Evolutionary conservation across 2,329 filamentous ascomycete genomes (phyloP).

Genomic region (Knufia petricola): DNA sequence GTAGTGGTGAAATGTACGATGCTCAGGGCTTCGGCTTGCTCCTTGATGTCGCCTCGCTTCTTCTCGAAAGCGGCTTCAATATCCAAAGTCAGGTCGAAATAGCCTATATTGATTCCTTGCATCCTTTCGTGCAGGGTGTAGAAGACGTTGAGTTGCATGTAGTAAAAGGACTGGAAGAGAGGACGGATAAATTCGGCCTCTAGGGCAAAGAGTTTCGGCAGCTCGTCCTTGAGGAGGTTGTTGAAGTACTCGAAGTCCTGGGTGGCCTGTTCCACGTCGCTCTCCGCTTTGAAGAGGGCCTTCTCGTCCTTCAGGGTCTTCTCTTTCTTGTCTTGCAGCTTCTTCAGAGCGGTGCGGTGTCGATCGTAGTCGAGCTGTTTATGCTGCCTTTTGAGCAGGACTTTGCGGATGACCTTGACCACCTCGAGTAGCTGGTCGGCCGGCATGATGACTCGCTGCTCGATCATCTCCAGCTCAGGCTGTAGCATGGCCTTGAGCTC

Average conservation of each 20-base stretch:
- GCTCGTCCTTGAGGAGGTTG: constrained; percentile 87
- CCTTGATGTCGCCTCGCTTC: constrained; percentile 82
- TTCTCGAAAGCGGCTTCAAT: constrained; percentile 83
- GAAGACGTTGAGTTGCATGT: constrained; percentile 99
- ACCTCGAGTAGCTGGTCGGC: constrained; percentile 90
- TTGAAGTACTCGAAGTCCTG: constrained; percentile 98
- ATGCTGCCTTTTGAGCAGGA: constrained; percentile 80
- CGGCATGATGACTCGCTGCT: constrained; percentile 78
- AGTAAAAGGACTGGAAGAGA: constrained; percentile 98
- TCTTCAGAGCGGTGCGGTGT: constrained; percentile 73
- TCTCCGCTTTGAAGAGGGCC: constrained; percentile 89
- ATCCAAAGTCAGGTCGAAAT: constrained; percentile 86
- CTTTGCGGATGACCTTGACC: constrained; percentile 90
- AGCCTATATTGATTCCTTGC: constrained; percentile 94
- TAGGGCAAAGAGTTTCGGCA: constrained; percentile 80
- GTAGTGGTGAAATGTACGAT: constrained; percentile 91
- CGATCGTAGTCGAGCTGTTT: constrained; percentile 96
- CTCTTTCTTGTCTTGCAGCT: constrained; percentile 95
- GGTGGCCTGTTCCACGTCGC: constrained; percentile 79
- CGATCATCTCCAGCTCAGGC: constrained; percentile 96
- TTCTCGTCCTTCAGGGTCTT: constrained; percentile 95
- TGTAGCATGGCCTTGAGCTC: constrained; percentile 80
- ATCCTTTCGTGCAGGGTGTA: constrained; percentile 97
- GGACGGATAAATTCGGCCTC: constrained; percentile 94
- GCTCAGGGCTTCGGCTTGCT: constrained; percentile 71